Evolutionary conservation across 805 yeast genomes (phyloP), one percentile per base, ranked within the genome.

Genomic region (Candida orba): DNA sequence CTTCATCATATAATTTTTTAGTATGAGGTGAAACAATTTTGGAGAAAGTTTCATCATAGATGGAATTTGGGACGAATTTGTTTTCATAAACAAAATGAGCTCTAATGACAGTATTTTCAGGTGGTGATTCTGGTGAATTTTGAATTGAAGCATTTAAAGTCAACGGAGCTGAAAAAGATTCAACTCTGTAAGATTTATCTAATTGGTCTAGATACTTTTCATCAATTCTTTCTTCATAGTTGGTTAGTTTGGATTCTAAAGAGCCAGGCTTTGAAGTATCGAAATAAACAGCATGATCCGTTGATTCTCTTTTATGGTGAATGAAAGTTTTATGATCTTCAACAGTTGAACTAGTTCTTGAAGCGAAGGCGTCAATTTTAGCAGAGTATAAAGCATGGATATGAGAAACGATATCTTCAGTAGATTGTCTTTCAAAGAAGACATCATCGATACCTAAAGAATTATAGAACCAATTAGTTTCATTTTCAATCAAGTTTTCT

Each of bases 321-420:
- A 91, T 81, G 51, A 79, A 75, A 18, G 82, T 81, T 49, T 68
- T 22, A 12, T n/a, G 34, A 14, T 45, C 41, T 6, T 38, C 45
- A 17, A 20, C 37, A 17, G 33, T 24, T 13, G 41, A 34, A 15
- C 32, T 36, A 67, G 46, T 64, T 65, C 42, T 71, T 68, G 45
- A 67, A 4, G 93, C 84, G 59, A 74, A 86, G 8, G 96, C 95
- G 53, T 91, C 93, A 42, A 93, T 76, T 62, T 93, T 93, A 45
- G 97, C 90, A 30, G 96, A 86, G 65, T 91, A 91, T 43, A 91
- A 71, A 9, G 96, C 84, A 58, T 84, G 84, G 54, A 91, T 86
- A 58, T 90, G 89, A 43, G 82, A 76, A 15, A 86, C 90, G 52
- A 91, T 84, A 48, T 82, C 85, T 42, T 75, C 78, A 13, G 90